phyloP scores from a whole-genome alignment of 305 asterid species.

The Fraxinus xanthoxyloides region DNA sequence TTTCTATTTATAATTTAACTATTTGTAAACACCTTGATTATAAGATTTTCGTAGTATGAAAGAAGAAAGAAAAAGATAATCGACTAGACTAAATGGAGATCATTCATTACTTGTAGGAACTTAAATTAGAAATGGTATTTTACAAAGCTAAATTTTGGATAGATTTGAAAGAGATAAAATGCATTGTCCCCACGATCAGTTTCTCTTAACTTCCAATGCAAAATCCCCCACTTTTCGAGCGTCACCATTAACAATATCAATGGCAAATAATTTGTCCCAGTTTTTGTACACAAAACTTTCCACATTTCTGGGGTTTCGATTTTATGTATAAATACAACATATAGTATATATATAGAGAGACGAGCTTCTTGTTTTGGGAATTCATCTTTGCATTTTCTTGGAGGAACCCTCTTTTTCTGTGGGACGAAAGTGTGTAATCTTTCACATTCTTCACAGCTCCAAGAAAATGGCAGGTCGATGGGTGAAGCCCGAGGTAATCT shows the following conservation, averaged over 20 bases:
- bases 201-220: neutral
- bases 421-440: neutral
- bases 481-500: conserved; percentile 41
- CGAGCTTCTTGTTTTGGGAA: neutral
- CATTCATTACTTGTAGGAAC: neutral
- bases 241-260: neutral
- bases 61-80: neutral
- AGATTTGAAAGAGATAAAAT: neutral
- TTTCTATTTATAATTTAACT: too few species aligned
- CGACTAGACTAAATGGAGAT: neutral
- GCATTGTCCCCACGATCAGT: neutral
- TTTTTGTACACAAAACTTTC: neutral
- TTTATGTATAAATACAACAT: neutral
- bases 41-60: neutral
- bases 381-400: neutral
- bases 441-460: conserved; percentile 28
- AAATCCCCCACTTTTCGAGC: neutral
- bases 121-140: neutral
- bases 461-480: conserved; percentile 38
- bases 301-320: neutral
- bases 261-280: neutral
- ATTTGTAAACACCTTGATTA: neutral
- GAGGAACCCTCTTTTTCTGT: neutral
- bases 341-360: neutral
- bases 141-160: neutral